Evolutionary conservation across 2,329 filamentous ascomycete species (phyloP), one percentile per base, ranked within the genome.

Genomic region (Fusarium xyrophilum): DNA sequence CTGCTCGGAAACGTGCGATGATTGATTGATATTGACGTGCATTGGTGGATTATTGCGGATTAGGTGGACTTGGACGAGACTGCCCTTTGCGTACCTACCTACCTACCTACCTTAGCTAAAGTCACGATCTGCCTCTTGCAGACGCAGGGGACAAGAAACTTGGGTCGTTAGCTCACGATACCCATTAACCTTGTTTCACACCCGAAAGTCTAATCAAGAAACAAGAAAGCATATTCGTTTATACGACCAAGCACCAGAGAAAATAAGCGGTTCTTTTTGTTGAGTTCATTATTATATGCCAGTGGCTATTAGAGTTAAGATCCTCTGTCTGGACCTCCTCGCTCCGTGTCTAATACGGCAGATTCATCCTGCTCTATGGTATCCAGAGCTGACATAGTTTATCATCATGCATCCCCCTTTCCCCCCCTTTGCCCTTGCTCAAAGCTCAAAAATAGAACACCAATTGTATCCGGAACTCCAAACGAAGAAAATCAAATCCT

Each of bases 301-400:
- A 50, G 27, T 50, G 43, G 53, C 52, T 54, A 66, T 68, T 69
- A 68, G 33, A 42, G 66, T 59, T n/a, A 44, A 44, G 56, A 69
- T 69, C 66, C 58, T 58, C 28, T 52, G 47, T 44, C 50, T n/a
- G 61, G 62, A 56, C 56, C 56, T 43, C 52, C 25, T 47, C 42
- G 62, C 53, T 42, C 53, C 54, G 53, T 58, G 39, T 67, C 66
- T 63, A 52, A 58, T 40, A 50, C 66, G 46, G 65, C 66, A 46
- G 27, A 28, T 42, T 35, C 38, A 46, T 50, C 50, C 35, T 58
- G 66, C 61, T 69, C 65, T 59, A 59, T 58, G 32, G 40, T 67
- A 67, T 68, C 66, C 58, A 67, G 65, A 68, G 65, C 66, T 52
- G 17, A 48, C 69, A 47, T 69, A 66, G 33, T 68, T 66, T 63